Conservation (phyloP, 495 filamentous ascomycete species). For the Cryomyces antarcticus region DNA sequence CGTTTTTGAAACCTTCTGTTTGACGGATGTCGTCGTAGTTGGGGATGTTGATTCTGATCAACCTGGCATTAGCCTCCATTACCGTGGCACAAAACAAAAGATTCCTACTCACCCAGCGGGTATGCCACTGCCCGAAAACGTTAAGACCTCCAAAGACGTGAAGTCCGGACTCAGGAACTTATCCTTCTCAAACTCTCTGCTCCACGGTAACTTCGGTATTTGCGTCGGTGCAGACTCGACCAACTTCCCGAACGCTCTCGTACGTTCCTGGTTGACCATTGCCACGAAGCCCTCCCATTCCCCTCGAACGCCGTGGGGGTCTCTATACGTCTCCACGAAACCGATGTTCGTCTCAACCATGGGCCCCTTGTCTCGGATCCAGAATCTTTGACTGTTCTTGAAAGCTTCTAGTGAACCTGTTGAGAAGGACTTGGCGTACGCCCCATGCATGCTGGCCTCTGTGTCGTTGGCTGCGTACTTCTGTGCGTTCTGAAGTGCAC, state of each 20-base stretch:
- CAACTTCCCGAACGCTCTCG: conserved; percentile 68
- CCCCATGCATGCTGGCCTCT: conserved; percentile 64
- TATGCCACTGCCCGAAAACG: conserved; percentile 41
- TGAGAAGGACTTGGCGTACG: conserved; percentile 70
- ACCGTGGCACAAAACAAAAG: no score
- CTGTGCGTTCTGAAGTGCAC: conserved; percentile 47
- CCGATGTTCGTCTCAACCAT: conserved; percentile 81
- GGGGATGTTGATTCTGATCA: conserved; percentile 43
- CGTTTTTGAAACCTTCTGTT: conserved; percentile 94
- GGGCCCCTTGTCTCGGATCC: conserved; percentile 84
- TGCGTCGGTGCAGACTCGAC: conserved; percentile 61
- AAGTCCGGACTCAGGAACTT: conserved; percentile 89
- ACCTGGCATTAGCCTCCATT: conserved; percentile 8
- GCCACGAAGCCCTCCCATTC: conserved; percentile 94
- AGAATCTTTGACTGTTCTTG: conserved; percentile 76
- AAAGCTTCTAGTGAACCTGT: conserved; percentile 70
- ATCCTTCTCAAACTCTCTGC: conserved; percentile 79
- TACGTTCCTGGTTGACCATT: conserved; percentile 65
- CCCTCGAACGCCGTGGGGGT: conserved; percentile 79
- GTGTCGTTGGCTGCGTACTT: conserved; percentile 64
- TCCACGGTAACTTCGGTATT: conserved; percentile 81
- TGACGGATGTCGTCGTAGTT: conserved; percentile 94
- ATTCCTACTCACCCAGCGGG: background rate
- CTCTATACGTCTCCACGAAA: conserved; percentile 91
- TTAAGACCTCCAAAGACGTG: conserved; percentile 36